phyloP scores from a whole-genome alignment of 257 asterid genomes.

The Solanum pimpinellifolium region DNA sequence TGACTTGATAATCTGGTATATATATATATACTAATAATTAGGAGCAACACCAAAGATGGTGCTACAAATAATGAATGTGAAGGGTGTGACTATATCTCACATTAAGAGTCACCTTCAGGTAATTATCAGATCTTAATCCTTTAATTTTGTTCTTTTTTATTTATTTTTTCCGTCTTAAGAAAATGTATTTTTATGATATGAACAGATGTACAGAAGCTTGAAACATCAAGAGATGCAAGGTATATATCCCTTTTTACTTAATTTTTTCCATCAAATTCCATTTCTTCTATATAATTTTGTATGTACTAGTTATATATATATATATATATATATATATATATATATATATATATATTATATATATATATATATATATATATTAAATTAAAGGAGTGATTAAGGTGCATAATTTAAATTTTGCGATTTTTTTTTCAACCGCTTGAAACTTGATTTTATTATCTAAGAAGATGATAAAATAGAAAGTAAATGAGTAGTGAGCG shows the following conservation, averaged over 20 bases:
- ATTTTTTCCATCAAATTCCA: neutral
- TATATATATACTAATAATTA: neutral
- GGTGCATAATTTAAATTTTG: neutral
- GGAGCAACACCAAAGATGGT: slow-evolving; percentile 88
- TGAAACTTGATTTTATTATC: neutral
- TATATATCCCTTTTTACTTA: neutral
- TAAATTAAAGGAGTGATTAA: no score
- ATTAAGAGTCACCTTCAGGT: slow-evolving; percentile 91
- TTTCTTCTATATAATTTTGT: neutral
- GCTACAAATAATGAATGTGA: slow-evolving; percentile 62
- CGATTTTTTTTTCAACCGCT: neutral
- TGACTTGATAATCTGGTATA: neutral
- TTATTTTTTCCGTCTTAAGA: neutral
- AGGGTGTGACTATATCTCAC: slow-evolving; percentile 59
- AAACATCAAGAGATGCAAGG: slow-evolving; percentile 58
- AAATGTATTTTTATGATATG: neutral
- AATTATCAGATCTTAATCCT: no score
- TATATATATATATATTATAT: no score
- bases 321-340: no score
- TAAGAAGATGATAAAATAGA: neutral
- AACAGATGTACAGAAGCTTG: slow-evolving; percentile 75
- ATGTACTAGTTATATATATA: neutral
- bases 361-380: no score
- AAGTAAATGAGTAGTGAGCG: neutral
- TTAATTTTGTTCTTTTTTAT: no score